A percentile compares a stretch with the other conserved stretches of the same genome.
Evolutionary conservation across 1,284 basidiomycete genomes (phyloP).

Genomic region (Irpex sp.): DNA sequence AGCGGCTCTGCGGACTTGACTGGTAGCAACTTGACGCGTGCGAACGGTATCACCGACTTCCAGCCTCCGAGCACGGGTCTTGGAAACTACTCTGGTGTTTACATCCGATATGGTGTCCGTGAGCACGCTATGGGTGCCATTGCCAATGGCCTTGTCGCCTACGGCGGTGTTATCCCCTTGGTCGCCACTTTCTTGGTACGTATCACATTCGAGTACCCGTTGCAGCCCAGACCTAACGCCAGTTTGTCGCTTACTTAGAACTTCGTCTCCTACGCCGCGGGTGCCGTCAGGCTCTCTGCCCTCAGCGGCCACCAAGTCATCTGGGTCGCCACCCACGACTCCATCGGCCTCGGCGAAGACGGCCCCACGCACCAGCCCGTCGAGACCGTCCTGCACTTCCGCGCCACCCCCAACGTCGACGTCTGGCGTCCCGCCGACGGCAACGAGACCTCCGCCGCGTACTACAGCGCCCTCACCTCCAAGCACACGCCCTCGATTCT

Average conservation of each 20-base stretch:
- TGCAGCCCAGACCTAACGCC: background rate
- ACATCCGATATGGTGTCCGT: slow-evolving; percentile 95
- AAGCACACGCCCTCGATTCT: slow-evolving; percentile 81
- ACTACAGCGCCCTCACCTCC: slow-evolving; percentile 75
- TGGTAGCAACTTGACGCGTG: slow-evolving; percentile 88
- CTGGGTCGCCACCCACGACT: slow-evolving; percentile 90
- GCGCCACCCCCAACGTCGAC: slow-evolving; percentile 86
- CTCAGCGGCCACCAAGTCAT: slow-evolving; percentile 89
- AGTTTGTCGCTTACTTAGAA: slow-evolving; percentile 46
- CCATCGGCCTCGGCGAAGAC: slow-evolving; percentile 91
- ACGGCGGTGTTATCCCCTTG: slow-evolving; percentile 84
- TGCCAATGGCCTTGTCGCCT: slow-evolving; percentile 85
- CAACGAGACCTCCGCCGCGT: slow-evolving; percentile 91
- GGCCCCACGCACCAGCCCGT: slow-evolving; percentile 96
- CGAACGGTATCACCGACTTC: slow-evolving; percentile 85
- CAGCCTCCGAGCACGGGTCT: slow-evolving; percentile 85
- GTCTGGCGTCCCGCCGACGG: slow-evolving; percentile 94
- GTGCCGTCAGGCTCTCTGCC: slow-evolving; percentile 89
- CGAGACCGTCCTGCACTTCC: slow-evolving; percentile 85
- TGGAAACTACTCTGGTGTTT: slow-evolving; percentile 83
- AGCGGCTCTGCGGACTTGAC: slow-evolving; percentile 94
- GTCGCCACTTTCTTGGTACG: slow-evolving; percentile 83
- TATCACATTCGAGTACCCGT: background rate
- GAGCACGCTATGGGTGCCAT: slow-evolving; percentile 98
- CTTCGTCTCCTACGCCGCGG: slow-evolving; percentile 92